Conservation (phyloP, 2,329 filamentous ascomycete species). For the Colletotrichum sp. region DNA sequence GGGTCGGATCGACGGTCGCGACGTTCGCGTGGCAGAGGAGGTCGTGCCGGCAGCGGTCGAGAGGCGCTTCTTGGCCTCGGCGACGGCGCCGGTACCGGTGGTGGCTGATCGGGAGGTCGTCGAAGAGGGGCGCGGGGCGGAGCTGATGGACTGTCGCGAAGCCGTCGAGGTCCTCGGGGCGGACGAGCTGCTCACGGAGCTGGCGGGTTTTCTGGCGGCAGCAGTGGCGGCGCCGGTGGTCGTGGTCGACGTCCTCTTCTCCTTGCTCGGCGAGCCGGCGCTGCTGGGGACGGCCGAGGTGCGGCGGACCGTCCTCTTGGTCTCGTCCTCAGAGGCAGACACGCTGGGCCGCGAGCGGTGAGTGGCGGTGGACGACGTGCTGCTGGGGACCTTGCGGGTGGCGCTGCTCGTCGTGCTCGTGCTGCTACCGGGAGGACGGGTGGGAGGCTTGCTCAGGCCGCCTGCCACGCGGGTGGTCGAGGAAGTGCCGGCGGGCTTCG, state of each 20-base stretch:
- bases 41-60: slow-evolving; percentile 51
- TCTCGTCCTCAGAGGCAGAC: slow-evolving; percentile 56
- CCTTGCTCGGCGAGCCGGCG: slow-evolving; percentile 29
- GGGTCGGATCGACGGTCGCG: slow-evolving; percentile 44
- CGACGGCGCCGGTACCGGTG: slow-evolving; percentile 39
- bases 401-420: slow-evolving; percentile 33
- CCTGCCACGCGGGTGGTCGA: slow-evolving; percentile 39
- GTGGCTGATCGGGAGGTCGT: slow-evolving; percentile 33
- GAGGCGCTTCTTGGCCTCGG: slow-evolving; percentile 62
- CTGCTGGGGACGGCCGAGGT: slow-evolving; percentile 49
- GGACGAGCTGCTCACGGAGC: slow-evolving; percentile 22
- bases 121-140: slow-evolving; percentile 27
- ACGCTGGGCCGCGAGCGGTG: slow-evolving; percentile 54
- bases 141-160: slow-evolving; percentile 14
- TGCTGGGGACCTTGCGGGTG: slow-evolving; percentile 35
- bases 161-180: slow-evolving; percentile 15
- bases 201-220: slow-evolving; percentile 34
- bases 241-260: slow-evolving; percentile 39
- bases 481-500: slow-evolving; percentile 33
- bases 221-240: slow-evolving; percentile 32
- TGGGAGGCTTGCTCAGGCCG: slow-evolving; percentile 53
- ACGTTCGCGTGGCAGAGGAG: slow-evolving; percentile 42
- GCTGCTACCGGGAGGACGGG: slow-evolving; percentile 47
- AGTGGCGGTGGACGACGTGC: slow-evolving; percentile 40
- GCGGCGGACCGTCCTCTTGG: slow-evolving; percentile 49